Conservation (phyloP, 495 filamentous ascomycete species). For the Schizothecium vesticola region DNA sequence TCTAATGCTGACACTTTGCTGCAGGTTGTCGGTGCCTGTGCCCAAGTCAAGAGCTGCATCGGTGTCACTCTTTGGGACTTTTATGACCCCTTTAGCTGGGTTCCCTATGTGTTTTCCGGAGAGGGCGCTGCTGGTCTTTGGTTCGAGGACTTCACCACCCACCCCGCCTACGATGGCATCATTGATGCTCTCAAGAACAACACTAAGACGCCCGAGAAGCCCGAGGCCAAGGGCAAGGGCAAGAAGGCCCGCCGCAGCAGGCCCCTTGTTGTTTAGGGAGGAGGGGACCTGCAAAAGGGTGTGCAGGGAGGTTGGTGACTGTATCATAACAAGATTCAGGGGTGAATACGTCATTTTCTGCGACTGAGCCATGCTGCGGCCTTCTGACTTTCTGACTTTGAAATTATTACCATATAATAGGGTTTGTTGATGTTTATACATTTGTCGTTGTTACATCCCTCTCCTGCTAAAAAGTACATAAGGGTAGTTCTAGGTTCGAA, state of each 20-base stretch:
- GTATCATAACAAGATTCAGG: background rate
- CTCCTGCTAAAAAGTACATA: too few species aligned
- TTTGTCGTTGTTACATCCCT: too few species aligned
- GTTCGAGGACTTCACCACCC: slow-evolving; percentile 47
- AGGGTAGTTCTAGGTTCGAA: too few species aligned
- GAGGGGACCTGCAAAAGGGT: too few species aligned
- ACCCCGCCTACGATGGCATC: slow-evolving; percentile 49
- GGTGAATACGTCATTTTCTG: background rate
- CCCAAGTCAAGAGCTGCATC: slow-evolving; percentile 52
- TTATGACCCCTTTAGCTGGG: slow-evolving; percentile 53
- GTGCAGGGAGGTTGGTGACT: background rate
- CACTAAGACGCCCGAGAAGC: slow-evolving; percentile 5
- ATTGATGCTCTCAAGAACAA: slow-evolving; percentile 28
- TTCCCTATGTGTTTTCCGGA: slow-evolving; percentile 50
- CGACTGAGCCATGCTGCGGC: too few species aligned
- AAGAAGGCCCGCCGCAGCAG: background rate
- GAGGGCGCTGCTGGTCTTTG: slow-evolving; percentile 50
- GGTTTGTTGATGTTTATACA: too few species aligned
- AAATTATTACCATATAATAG: too few species aligned
- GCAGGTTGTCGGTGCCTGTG: slow-evolving; percentile 49
- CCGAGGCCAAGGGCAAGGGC: slow-evolving; percentile 5
- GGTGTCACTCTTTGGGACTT: slow-evolving; percentile 67
- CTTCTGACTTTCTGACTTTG: too few species aligned
- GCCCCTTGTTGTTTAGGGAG: background rate
- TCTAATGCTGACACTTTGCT: slow-evolving; percentile 6